Evolutionary conservation across 208 protist species (phyloP), one percentile per base, ranked within the genome.

Genomic region (Trypanosoma brucei): DNA sequence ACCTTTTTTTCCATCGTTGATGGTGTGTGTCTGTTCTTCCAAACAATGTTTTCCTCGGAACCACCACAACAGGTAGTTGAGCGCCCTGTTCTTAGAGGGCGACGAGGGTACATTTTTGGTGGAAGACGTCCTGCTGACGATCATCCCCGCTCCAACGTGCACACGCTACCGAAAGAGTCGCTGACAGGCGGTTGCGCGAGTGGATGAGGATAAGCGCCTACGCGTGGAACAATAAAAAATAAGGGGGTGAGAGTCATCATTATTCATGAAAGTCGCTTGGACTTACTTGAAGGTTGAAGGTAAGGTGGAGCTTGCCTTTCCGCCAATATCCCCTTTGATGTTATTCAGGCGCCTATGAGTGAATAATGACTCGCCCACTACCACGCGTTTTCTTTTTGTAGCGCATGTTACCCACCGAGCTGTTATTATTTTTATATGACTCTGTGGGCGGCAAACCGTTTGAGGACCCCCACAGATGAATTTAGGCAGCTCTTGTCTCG

Each of bases 1-100:
- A 75, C 86, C 49, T 37, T 91, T 8, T 36, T 72, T 30, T 70
- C 72, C 31, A 59, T 92, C 36, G 63, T 69, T 52, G 50, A 65
- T 11, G 38, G 62, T 1, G 39, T 92, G n/a, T 55, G 76, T 31
- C 66, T 95, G 7, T 95, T 95, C 56, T 62, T 89, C 48, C 40
- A 56, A n/a, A 90, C 76, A 0, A 50, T 95, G 14, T 76, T 95
- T 50, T 83, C 85, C 39, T 65, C 77, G 8, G 48, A 75, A 39
- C 76, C 84, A 3, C 35, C 83, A 31, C 33, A 54, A 4, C 55
- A 81, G 33, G 70, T 83, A n/a, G 54, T 83, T 7, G 72, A 89
- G 22, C 68, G 76, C 46, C 77, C 54, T 44, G 37, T n/a, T 7
- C 36, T 30, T 14, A 45, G 55, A 22, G 58, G 44, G 44, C 62